These are phyloP conservation scores for Spinellus fusiger DNA, from an alignment of 192 early-diverging fungal genomes.

Conservation along the genomic window DNA sequence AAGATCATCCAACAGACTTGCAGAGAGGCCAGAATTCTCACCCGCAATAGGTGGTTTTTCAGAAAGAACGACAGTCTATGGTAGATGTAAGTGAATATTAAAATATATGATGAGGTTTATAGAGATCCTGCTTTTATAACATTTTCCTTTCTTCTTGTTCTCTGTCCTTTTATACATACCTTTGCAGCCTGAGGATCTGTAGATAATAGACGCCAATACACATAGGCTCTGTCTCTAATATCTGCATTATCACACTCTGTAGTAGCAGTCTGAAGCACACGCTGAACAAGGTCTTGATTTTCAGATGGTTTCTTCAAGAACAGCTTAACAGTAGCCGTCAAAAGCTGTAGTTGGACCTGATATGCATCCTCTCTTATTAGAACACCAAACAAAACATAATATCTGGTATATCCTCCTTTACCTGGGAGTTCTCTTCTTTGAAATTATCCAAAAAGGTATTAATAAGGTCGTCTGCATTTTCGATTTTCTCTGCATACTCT, in stretches of 20 bases:
- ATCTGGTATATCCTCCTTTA: conserved; percentile 13
- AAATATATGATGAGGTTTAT: neutral
- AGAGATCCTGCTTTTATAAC: neutral
- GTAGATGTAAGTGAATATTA: conserved; percentile 13
- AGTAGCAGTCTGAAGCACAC: conserved; percentile 82
- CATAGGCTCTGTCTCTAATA: conserved; percentile 91
- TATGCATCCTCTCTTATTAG: neutral
- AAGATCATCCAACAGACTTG: conserved; percentile 79
- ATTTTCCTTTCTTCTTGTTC: neutral
- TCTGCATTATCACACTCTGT: conserved; percentile 90
- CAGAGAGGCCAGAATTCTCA: conserved; percentile 59
- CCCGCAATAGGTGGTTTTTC: conserved; percentile 83
- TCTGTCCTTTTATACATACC: conserved; percentile 27
- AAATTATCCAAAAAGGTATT: conserved; percentile 78
- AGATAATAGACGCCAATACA: conserved; percentile 96
- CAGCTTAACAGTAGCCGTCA: conserved; percentile 88
- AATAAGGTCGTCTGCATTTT: conserved; percentile 77
- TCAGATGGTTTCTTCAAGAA: conserved; percentile 87
- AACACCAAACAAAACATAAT: conserved; percentile 1
- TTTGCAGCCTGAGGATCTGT: conserved; percentile 92
- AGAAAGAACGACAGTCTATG: conserved; percentile 73
- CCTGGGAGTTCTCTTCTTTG: conserved; percentile 73
- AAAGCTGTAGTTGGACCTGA: conserved; percentile 85
- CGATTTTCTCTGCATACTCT: conserved; percentile 88
- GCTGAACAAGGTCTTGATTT: conserved; percentile 83